Evolutionary conservation across 352 stramenopile species (phyloP), one percentile per base, ranked within the genome.

Genomic region (Globisporangium canariense): DNA sequence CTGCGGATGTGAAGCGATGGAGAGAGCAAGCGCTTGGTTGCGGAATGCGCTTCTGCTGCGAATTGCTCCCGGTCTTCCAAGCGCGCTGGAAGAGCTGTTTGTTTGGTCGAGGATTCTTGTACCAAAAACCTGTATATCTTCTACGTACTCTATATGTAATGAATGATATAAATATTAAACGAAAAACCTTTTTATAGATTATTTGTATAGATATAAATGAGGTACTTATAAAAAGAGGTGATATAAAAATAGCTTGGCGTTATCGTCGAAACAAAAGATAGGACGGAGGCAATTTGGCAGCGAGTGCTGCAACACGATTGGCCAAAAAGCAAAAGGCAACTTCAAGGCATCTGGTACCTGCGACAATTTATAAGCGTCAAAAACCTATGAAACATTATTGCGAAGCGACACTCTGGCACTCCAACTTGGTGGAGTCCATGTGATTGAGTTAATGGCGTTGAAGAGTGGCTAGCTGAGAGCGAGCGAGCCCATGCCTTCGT

Each of bases 211-310:
- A 28, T 28, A 28, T 28, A 28, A 2, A 28, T 28, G 25, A 0
- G 25, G 25, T 28, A 28, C 25, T 28, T 28, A 28, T 28, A 28
- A 28, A 28, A 28, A 16, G 16, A 38, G 47, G 25, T 8, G 22
- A 43, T 30, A 30, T 18, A 43, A 43, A 16, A 57, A 57, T 41
- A 57, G 9, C 20, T 57, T 47, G 25, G 25, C 25, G 25, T 28
- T 28, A 28, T 14, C 62, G 54, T 67, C 62, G 20, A 58, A 67
- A 58, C 62, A 63, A 50, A 41, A 10, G 62, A 67, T 67, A 58
- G 56, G 62, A 67, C 62, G 62, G 43, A 62, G 43, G 2, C 28
- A 45, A 22, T 3, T 14, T 22, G 16, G 41, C 45, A 43, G 20
- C 53, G 28, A 43, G 9, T 30, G 11, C 7, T 40, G 28, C 1